Evolutionary conservation across 2,329 filamentous ascomycete species (phyloP).

Genomic region (Ophiostoma novo-ulmi): DNA sequence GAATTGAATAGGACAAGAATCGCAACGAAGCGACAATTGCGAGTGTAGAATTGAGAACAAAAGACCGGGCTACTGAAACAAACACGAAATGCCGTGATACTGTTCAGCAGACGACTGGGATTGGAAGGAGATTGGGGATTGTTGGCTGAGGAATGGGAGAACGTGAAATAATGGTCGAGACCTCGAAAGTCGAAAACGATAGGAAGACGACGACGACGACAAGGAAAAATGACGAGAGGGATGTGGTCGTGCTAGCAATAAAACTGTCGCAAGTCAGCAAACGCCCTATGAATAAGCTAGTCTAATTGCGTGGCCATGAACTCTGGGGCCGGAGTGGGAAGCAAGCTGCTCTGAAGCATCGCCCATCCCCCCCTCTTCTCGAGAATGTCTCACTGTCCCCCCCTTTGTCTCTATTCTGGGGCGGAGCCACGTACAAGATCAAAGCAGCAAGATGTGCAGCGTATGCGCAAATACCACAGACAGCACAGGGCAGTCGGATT

Average conservation of each 20-base stretch:
- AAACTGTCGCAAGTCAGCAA: constrained; percentile 15
- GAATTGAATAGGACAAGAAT: neutral
- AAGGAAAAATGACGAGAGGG: constrained; percentile 8
- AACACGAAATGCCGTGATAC: neutral
- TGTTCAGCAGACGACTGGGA: neutral
- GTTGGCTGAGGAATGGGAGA: neutral
- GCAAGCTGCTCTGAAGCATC: constrained; percentile 1
- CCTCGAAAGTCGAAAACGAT: neutral
- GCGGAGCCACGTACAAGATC: constrained; percentile 7
- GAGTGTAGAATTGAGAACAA: neutral
- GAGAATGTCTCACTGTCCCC: constrained; percentile 10
- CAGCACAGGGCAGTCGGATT: neutral
- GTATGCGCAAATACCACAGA: neutral
- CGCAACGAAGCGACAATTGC: neutral
- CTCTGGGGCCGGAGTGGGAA: constrained; percentile 12
- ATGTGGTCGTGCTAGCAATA: constrained; percentile 4
- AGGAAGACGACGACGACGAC: neutral
- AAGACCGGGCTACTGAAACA: neutral
- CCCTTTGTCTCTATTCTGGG: constrained; percentile 7
- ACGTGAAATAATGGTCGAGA: neutral
- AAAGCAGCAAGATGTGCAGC: neutral
- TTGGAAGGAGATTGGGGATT: neutral
- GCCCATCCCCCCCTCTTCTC: neutral
- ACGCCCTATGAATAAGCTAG: constrained; percentile 11
- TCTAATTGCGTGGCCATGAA: constrained; percentile 12